These are phyloP conservation scores for Aspergillus sparsus DNA, from an alignment of 495 filamentous ascomycete species.

Conservation along the genomic window DNA sequence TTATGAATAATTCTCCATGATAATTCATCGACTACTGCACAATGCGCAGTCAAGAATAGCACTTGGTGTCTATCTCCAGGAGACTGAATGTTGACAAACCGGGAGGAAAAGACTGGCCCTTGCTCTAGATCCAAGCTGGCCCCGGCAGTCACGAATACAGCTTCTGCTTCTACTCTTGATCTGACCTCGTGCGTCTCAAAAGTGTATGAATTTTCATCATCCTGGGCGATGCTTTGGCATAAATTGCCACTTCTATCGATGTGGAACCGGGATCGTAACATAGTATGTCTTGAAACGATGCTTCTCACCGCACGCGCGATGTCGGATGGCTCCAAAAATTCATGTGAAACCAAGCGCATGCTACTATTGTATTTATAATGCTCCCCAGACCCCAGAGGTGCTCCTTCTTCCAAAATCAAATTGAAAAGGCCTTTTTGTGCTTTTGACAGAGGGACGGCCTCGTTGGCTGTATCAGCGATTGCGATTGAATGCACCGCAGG, in stretches of 20 bases:
- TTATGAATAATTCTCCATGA: conserved; percentile 18
- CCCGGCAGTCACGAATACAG: background rate
- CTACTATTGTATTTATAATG: conserved; percentile 7
- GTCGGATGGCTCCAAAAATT: background rate
- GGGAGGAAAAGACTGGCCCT: conserved; percentile 15
- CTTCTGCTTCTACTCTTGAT: conserved; percentile 1
- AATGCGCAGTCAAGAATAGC: conserved; percentile 17
- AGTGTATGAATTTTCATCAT: background rate
- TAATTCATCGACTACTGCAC: conserved; percentile 13
- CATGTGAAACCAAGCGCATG: background rate
- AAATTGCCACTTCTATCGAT: background rate
- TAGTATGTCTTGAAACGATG: conserved; percentile 3
- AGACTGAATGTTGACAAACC: background rate
- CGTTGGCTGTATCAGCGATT: background rate
- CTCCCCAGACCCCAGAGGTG: background rate
- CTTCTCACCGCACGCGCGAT: background rate
- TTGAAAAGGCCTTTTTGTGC: conserved; percentile 14
- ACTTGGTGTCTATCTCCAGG: background rate
- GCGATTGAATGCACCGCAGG: background rate
- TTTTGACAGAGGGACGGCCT: conserved; percentile 13
- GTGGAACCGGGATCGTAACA: conserved; percentile 15
- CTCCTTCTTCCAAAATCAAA: background rate
- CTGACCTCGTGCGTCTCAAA: background rate
- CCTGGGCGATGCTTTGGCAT: background rate
- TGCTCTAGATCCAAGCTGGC: conserved; percentile 8